phyloP scores from a whole-genome alignment of 108 stramenopile genomes.

The Aurantiochytrium sp. region DNA sequence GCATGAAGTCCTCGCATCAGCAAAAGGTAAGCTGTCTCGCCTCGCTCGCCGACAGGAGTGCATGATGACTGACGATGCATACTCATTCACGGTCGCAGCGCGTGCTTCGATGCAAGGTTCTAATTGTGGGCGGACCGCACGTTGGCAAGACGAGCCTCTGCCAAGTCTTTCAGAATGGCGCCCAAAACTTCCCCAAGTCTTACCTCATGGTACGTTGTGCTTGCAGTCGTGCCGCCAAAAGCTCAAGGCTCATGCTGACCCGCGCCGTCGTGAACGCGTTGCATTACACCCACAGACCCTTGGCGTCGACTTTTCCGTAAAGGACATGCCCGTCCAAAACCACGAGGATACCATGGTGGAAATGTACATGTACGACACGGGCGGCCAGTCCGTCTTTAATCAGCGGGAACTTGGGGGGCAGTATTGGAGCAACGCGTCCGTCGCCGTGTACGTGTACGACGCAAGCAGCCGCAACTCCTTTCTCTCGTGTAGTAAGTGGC shows the following conservation, averaged over 20 bases:
- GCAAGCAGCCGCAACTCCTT: not conserved
- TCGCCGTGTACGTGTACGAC: constrained; percentile 30
- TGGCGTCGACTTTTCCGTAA: constrained; percentile 19
- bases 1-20: constrained; percentile 6
- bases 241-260: too few species aligned
- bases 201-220: constrained; percentile 29
- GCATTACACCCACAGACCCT: too few species aligned
- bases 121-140: not conserved
- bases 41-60: too few species aligned
- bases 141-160: constrained; percentile 23
- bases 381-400: constrained; percentile 16
- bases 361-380: constrained; percentile 24
- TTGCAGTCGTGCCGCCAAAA: too few species aligned
- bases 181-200: not conserved
- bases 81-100: too few species aligned
- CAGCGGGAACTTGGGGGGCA: constrained; percentile 24
- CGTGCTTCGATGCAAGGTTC: not conserved
- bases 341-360: not conserved
- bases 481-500: constrained; percentile 16
- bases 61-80: too few species aligned
- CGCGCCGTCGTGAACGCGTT: too few species aligned
- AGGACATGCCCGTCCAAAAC: not conserved
- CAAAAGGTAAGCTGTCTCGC: not conserved
- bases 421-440: constrained; percentile 29
- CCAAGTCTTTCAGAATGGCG: not conserved